Conservation (phyloP, 2,329 filamentous ascomycete species). For the Diaporthe batatas region DNA sequence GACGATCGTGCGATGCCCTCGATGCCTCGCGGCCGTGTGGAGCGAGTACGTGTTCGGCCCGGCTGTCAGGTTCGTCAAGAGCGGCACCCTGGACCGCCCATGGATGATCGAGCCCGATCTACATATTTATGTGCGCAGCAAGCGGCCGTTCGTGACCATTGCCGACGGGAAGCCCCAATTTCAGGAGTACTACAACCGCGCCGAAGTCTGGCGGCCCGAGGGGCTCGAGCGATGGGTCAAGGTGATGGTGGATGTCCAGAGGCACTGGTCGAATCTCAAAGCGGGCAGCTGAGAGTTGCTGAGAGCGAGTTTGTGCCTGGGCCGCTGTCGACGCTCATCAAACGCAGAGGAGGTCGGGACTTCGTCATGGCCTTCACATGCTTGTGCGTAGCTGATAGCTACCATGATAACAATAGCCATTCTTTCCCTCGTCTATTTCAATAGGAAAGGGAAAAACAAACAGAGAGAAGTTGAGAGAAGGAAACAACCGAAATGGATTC, state of each 20-base stretch:
- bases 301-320: neutral
- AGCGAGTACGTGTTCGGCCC: slow-evolving; percentile 54
- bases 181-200: slow-evolving; percentile 53
- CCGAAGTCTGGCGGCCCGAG: slow-evolving; percentile 52
- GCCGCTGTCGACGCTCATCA: neutral
- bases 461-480: too few relatives aligned
- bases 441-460: too few relatives aligned
- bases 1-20: slow-evolving; percentile 57
- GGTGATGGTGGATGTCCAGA: slow-evolving; percentile 45
- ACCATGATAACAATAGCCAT: too few relatives aligned
- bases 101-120: slow-evolving; percentile 57
- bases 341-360: neutral
- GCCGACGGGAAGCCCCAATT: slow-evolving; percentile 54
- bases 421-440: too few relatives aligned
- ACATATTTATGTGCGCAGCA: slow-evolving; percentile 59
- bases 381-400: too few relatives aligned
- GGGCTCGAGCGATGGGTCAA: slow-evolving; percentile 49
- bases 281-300: slow-evolving; percentile 4
- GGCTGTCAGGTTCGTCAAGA: slow-evolving; percentile 55
- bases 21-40: slow-evolving; percentile 57
- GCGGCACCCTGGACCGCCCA: slow-evolving; percentile 59
- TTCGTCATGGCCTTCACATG: too few relatives aligned
- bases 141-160: slow-evolving; percentile 54
- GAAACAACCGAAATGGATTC: too few relatives aligned
- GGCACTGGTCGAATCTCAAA: slow-evolving; percentile 25